Evolutionary conservation across 2,329 filamentous ascomycete genomes (phyloP).

Genomic region (Fusarium mundagurra): DNA sequence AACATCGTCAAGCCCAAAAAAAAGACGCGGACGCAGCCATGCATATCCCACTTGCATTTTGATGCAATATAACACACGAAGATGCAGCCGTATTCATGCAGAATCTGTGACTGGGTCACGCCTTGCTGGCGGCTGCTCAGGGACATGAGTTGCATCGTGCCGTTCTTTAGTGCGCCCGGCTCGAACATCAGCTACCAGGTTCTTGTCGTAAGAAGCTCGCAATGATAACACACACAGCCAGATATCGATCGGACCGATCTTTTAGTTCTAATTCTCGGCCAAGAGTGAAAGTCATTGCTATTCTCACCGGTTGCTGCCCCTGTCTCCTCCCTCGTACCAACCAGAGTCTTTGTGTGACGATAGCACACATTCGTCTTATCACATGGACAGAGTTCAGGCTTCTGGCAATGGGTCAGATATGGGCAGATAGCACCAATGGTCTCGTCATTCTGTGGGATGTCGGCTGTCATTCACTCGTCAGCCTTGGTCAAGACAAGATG

Average conservation of each 20-base stretch:
- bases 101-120: constrained; percentile 5
- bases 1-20: constrained; percentile 14
- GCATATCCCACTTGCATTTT: constrained; percentile 8
- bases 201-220: constrained; percentile 8
- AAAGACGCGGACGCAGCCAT: constrained; percentile 7
- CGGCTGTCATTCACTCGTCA: constrained; percentile 31
- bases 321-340: constrained; percentile 38
- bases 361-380: constrained; percentile 36
- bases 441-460: background rate
- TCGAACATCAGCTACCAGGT: constrained; percentile 4
- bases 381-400: constrained; percentile 32
- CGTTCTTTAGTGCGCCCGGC: constrained; percentile 20
- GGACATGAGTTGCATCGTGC: constrained; percentile 14
- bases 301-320: constrained; percentile 43
- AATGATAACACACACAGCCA: constrained; percentile 15
- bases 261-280: constrained; percentile 12
- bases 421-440: constrained; percentile 1
- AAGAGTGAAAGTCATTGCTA: constrained; percentile 33
- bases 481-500: constrained; percentile 22
- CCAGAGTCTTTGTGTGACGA: constrained; percentile 42
- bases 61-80: constrained; percentile 3
- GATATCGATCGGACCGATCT: constrained; percentile 37
- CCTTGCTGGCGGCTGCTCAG: constrained; percentile 5
- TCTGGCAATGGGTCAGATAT: background rate
- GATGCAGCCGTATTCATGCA: constrained; percentile 6